Conservation (phyloP, 495 filamentous ascomycete genomes). For the Tuber aestivum region DNA sequence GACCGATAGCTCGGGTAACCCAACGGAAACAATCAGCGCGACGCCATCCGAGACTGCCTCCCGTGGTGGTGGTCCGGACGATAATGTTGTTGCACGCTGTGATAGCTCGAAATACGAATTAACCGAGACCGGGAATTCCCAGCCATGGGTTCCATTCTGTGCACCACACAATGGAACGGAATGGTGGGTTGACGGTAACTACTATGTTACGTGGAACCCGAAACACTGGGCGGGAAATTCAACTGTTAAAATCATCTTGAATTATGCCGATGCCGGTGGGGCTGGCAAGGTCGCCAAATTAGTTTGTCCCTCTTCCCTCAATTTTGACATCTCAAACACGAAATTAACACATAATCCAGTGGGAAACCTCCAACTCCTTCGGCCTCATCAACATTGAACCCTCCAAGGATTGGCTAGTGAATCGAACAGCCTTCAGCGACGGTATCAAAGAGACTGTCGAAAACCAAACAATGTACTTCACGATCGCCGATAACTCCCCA, state of each 20-base stretch:
- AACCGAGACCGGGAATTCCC: constrained; percentile 14
- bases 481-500: constrained; percentile 17
- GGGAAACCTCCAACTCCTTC: constrained; percentile 21
- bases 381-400: constrained; percentile 27
- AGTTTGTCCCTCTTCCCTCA: constrained; percentile 10
- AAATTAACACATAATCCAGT: constrained; percentile 17
- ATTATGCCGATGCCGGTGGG: constrained; percentile 22
- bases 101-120: constrained; percentile 30
- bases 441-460: constrained; percentile 14
- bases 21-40: constrained; percentile 17
- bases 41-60: constrained; percentile 19
- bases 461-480: constrained; percentile 30
- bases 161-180: constrained; percentile 23
- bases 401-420: constrained; percentile 27
- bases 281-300: constrained; percentile 15
- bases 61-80: neutral
- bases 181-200: constrained; percentile 31
- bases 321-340: neutral
- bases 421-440: constrained; percentile 25
- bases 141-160: constrained; percentile 33
- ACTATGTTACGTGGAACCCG: constrained; percentile 40
- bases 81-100: constrained; percentile 21
- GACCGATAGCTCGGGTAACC: constrained; percentile 17
- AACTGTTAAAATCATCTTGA: constrained; percentile 26
- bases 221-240: constrained; percentile 30